These are phyloP conservation scores for Pythium brassicae DNA, from an alignment of 352 stramenopile species.

Conservation along the genomic window DNA sequence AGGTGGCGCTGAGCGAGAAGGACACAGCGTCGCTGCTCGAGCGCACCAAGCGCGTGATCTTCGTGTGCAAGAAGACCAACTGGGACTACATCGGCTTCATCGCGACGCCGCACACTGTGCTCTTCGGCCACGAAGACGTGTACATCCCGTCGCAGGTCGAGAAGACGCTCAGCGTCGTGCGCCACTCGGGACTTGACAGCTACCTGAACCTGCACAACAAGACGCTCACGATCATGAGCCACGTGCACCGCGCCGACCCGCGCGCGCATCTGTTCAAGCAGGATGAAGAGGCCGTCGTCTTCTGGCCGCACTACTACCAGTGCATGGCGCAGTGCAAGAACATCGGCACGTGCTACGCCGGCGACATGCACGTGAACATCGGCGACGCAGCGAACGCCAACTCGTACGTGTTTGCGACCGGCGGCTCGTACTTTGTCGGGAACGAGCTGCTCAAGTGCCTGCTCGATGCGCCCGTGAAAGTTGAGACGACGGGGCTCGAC, in stretches of 20 bases:
- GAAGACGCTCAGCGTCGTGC: constrained; percentile 53
- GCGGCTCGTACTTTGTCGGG: constrained; percentile 72
- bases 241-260: constrained; percentile 44
- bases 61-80: constrained; percentile 72
- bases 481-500: constrained; percentile 61
- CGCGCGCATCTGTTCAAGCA: constrained; percentile 67
- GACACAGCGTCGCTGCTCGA: constrained; percentile 44
- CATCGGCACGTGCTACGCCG: constrained; percentile 61
- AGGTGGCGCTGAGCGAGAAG: constrained; percentile 39
- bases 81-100: constrained; percentile 77
- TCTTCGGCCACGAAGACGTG: constrained; percentile 70
- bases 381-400: constrained; percentile 54
- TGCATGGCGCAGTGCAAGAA: constrained; percentile 70
- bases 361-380: constrained; percentile 81
- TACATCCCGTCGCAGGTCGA: constrained; percentile 42
- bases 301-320: constrained; percentile 78
- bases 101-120: constrained; percentile 49
- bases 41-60: constrained; percentile 57
- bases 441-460: constrained; percentile 62
- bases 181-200: constrained; percentile 57
- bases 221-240: constrained; percentile 73
- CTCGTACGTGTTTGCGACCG: constrained; percentile 78
- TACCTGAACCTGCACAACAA: constrained; percentile 83
- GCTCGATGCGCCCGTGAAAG: constrained; percentile 54
- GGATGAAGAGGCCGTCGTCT: constrained; percentile 71